Percentiles rank a stretch among this genome's conserved stretches.
Evolutionary conservation across 2,329 filamentous ascomycete genomes (phyloP).

Genomic region (Neobulgaria alba): DNA sequence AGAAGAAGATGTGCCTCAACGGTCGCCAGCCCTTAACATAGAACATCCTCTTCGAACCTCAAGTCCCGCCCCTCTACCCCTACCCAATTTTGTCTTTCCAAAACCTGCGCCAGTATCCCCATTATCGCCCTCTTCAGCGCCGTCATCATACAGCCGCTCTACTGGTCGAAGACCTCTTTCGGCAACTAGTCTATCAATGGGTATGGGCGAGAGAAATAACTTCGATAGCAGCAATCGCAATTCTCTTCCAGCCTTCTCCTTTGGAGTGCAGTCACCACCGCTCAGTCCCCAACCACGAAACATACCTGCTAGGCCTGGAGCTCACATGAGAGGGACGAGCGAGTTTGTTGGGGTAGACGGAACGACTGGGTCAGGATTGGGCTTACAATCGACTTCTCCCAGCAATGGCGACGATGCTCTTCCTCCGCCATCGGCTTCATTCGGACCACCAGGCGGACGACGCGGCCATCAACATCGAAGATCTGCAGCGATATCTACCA

Average conservation of each 20-base stretch:
- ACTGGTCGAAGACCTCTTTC: slow-evolving; percentile 45
- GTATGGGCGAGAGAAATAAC: not conserved
- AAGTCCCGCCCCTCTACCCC: slow-evolving; percentile 13
- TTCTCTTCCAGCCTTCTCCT: slow-evolving; percentile 3
- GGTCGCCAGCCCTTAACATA: not conserved
- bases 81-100: slow-evolving; percentile 23
- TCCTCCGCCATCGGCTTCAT: slow-evolving; percentile 41
- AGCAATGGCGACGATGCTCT: slow-evolving; percentile 55
- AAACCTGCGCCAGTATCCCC: slow-evolving; percentile 8
- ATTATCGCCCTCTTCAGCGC: slow-evolving; percentile 11
- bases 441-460: slow-evolving; percentile 41
- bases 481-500: slow-evolving; percentile 66
- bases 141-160: slow-evolving; percentile 33
- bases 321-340: slow-evolving; percentile 70
- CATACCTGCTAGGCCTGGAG: slow-evolving; percentile 44
- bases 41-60: slow-evolving; percentile 4
- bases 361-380: slow-evolving; percentile 34
- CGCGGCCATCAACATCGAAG: slow-evolving; percentile 73
- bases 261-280: slow-evolving; percentile 31
- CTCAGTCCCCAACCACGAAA: slow-evolving; percentile 38
- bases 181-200: slow-evolving; percentile 4
- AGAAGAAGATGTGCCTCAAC: not conserved
- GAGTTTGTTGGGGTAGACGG: slow-evolving; percentile 75
- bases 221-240: not conserved
- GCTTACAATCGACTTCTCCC: slow-evolving; percentile 62